A percentile compares a stretch with the other conserved stretches of the same genome.
phyloP scores from a whole-genome alignment of 2,329 filamentous ascomycete genomes.

The Volutella citrinella region DNA sequence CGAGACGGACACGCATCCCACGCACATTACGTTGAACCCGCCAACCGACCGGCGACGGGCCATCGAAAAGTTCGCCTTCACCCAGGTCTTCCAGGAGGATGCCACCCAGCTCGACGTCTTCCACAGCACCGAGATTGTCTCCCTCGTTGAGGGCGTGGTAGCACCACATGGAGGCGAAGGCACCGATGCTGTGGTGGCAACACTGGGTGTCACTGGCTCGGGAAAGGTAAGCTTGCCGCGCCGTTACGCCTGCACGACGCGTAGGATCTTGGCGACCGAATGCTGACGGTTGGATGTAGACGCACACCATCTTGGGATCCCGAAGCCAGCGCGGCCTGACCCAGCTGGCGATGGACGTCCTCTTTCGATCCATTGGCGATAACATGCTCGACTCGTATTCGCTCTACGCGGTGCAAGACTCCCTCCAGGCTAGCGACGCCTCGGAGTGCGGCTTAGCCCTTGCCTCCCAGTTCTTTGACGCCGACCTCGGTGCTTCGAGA shows the following conservation, averaged over 20 bases:
- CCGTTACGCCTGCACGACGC: no score
- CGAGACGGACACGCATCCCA: slow-evolving; percentile 45
- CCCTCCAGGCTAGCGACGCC: slow-evolving; percentile 71
- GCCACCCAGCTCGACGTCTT: slow-evolving; percentile 85
- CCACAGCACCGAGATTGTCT: slow-evolving; percentile 70
- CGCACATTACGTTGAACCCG: slow-evolving; percentile 74
- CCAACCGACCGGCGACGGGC: slow-evolving; percentile 83
- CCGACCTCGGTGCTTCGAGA: slow-evolving; percentile 57
- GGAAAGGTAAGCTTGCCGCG: slow-evolving; percentile 68
- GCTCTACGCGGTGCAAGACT: slow-evolving; percentile 64
- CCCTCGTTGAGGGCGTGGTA: slow-evolving; percentile 78
- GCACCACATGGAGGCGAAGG: slow-evolving; percentile 70
- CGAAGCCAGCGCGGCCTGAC: slow-evolving; percentile 83
- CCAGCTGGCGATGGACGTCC: slow-evolving; percentile 84
- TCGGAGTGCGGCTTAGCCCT: slow-evolving; percentile 77
- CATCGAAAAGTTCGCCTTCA: slow-evolving; percentile 93
- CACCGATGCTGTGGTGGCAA: slow-evolving; percentile 85
- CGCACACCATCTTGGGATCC: slow-evolving; percentile 91
- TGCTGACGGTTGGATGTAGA: slow-evolving; percentile 62
- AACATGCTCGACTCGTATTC: slow-evolving; percentile 64
- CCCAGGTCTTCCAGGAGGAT: slow-evolving; percentile 85
- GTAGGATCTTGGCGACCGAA: not conserved
- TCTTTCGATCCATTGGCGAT: slow-evolving; percentile 77
- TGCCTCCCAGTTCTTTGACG: slow-evolving; percentile 75
- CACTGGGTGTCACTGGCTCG: slow-evolving; percentile 89